Conservation (phyloP, 176 grass and related monocot species). For the Avena insularis region DNA sequence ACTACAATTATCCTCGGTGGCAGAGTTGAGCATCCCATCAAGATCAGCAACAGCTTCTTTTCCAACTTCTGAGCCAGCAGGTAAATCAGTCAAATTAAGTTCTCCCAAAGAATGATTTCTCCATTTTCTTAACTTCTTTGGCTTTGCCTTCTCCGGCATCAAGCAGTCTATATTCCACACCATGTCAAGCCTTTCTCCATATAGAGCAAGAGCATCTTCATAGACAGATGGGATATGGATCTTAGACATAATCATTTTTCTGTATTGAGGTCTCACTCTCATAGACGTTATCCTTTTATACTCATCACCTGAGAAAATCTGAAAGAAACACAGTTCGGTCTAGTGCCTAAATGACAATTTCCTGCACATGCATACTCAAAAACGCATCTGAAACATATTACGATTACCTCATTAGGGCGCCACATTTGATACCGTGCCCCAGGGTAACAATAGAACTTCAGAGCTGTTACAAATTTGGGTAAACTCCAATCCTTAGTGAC, state of each 20-base stretch:
- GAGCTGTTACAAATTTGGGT: not conserved
- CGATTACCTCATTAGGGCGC: not conserved
- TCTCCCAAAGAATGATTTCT: not conserved
- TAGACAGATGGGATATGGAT: not conserved
- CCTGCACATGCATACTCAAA: not conserved
- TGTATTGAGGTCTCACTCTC: not conserved
- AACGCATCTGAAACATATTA: not conserved
- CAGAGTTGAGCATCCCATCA: not conserved
- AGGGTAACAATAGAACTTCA: slow-evolving; percentile 3
- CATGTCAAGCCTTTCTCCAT: not conserved
- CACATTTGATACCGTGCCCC: not conserved
- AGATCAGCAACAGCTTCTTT: not conserved
- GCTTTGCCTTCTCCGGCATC: not conserved
- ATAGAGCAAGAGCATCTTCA: not conserved
- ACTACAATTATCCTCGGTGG: not conserved
- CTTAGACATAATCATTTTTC: not conserved
- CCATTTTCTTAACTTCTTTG: not conserved
- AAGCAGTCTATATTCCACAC: not conserved
- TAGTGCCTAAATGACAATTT: not conserved
- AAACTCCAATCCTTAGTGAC: not conserved
- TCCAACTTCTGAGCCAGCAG: not conserved
- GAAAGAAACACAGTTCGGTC: not conserved
- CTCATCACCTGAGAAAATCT: not conserved
- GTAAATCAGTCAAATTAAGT: not conserved
- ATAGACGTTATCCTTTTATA: not conserved